Conservation (phyloP, 345 rosid genomes). For the Carallia pectinifolia region DNA sequence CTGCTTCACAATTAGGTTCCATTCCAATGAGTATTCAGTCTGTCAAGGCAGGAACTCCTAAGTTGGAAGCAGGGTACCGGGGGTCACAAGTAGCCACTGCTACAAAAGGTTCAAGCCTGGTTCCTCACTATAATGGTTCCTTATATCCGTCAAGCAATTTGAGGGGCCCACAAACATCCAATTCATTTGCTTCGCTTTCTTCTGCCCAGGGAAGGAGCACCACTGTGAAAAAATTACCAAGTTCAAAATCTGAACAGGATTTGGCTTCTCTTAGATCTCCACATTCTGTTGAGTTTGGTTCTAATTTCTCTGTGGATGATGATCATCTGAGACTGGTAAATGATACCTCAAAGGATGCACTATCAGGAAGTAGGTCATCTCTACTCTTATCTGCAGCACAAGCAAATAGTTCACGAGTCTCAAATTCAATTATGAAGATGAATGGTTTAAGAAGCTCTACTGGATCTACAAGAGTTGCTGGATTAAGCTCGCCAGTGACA, state of each 20-base stretch:
- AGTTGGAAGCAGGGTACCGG: conserved; percentile 58
- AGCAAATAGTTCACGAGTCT: conserved; percentile 38
- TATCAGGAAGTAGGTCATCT: conserved; percentile 43
- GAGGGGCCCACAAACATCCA: conserved; percentile 52
- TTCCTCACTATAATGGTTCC: conserved; percentile 42
- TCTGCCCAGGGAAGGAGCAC: conserved; percentile 50
- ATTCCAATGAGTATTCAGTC: conserved; percentile 40
- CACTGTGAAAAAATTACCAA: conserved; percentile 44
- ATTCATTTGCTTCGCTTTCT: conserved; percentile 48
- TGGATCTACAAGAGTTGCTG: conserved; percentile 45
- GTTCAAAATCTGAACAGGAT: conserved; percentile 85
- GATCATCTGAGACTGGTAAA: conserved; percentile 46
- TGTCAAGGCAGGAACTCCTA: conserved; percentile 48
- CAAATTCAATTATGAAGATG: conserved; percentile 44
- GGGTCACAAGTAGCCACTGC: conserved; percentile 40
- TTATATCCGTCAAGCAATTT: conserved; percentile 47
- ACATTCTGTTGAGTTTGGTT: conserved; percentile 43
- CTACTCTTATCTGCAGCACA: conserved; percentile 60
- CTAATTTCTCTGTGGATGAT: conserved; percentile 41
- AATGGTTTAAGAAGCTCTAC: conserved; percentile 45
- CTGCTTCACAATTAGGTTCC: conserved; percentile 55
- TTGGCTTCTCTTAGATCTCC: conserved; percentile 66
- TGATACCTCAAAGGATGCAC: conserved; percentile 39
- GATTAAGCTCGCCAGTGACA: conserved; percentile 46
- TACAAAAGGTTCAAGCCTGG: conserved; percentile 32